Conservation (phyloP, 129 eudicot species). For the Escallonia herrerae region DNA sequence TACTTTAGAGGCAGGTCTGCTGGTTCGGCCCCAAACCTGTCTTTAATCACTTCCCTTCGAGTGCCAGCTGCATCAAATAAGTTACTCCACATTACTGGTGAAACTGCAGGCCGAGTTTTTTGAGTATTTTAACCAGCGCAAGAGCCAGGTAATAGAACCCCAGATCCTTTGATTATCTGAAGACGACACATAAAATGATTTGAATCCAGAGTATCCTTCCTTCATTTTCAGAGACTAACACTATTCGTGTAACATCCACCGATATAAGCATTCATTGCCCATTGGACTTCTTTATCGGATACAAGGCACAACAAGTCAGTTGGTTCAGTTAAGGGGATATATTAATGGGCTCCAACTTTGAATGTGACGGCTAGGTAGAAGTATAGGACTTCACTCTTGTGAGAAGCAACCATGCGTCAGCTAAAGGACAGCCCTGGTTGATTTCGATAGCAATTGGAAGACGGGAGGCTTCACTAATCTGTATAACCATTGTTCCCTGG, state of each 20-base stretch:
- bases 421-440: conserved; percentile 57
- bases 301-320: background rate
- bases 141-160: no score
- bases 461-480: conserved; percentile 40
- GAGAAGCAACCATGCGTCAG: conserved; percentile 78
- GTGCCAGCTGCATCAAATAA: no score
- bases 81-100: no score
- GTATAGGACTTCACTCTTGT: conserved; percentile 36
- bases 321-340: conserved; percentile 50
- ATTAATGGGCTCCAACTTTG: conserved; percentile 35
- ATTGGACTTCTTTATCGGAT: background rate
- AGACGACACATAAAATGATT: no score
- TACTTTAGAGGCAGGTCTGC: no score
- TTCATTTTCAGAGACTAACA: background rate
- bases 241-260: background rate
- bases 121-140: no score
- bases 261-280: no score
- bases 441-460: conserved; percentile 68
- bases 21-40: no score
- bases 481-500: conserved; percentile 76
- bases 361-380: conserved; percentile 9
- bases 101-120: no score
- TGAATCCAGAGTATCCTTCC: no score
- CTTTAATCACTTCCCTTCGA: no score
- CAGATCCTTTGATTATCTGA: no score